These are phyloP conservation scores for Penicillium digitatum DNA, from an alignment of 2,329 filamentous ascomycete genomes.

Conservation along the genomic window DNA sequence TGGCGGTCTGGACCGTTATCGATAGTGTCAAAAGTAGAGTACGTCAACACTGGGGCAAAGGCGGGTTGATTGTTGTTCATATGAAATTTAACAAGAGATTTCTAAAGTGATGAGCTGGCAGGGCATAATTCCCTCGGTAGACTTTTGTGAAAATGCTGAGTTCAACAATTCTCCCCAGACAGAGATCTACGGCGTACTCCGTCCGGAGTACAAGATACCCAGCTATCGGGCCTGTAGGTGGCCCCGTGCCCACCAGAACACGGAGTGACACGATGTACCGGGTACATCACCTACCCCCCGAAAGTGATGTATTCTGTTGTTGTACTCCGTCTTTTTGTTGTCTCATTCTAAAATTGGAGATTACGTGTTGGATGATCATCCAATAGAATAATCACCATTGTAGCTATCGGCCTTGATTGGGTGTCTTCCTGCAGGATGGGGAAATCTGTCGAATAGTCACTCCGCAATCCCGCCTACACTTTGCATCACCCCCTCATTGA, in stretches of 20 bases:
- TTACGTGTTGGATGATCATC: not conserved
- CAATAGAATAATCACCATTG: conserved; percentile 3
- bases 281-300: conserved; percentile 13
- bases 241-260: conserved; percentile 23
- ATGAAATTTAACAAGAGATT: not conserved
- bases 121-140: not conserved
- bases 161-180: conserved; percentile 7
- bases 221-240: conserved; percentile 6
- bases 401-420: not conserved
- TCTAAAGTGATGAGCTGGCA: not conserved
- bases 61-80: not conserved
- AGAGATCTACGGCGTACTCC: conserved; percentile 13
- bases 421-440: not conserved
- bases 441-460: not conserved
- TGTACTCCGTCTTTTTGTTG: too few species aligned
- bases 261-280: conserved; percentile 13
- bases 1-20: conserved; percentile 23
- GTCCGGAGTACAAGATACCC: conserved; percentile 13
- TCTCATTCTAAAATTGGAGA: too few species aligned
- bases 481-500: not conserved
- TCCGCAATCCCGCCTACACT: not conserved
- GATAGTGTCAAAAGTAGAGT: conserved; percentile 9
- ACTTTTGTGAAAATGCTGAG: not conserved
- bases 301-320: not conserved
- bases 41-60: conserved; percentile 8